Conservation (phyloP, 352 stramenopile species). For the Phytophthora syringae region DNA sequence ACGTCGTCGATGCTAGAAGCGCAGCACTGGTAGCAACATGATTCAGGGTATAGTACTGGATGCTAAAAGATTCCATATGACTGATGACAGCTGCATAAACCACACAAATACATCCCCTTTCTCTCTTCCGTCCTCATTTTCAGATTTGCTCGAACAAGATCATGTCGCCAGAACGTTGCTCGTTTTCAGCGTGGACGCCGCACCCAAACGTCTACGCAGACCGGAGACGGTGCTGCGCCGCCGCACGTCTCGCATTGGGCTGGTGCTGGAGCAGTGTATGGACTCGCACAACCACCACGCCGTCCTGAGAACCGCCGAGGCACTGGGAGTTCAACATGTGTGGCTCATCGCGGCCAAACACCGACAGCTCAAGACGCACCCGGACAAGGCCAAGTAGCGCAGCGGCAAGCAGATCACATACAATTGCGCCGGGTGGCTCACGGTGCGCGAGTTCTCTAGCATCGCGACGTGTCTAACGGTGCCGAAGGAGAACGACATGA, state of each 20-base stretch:
- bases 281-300: constrained; percentile 90
- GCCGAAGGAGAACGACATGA: constrained; percentile 61
- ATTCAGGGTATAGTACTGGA: too few species aligned
- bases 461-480: constrained; percentile 82
- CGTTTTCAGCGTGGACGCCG: too few species aligned
- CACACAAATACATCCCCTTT: too few species aligned
- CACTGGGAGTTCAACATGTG: constrained; percentile 93
- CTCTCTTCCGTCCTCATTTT: too few species aligned
- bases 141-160: too few species aligned
- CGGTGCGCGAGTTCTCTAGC: constrained; percentile 84
- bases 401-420: constrained; percentile 83
- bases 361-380: constrained; percentile 71
- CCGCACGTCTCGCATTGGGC: constrained; percentile 69
- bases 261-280: constrained; percentile 85
- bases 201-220: constrained; percentile 65
- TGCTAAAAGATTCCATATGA: too few species aligned
- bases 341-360: constrained; percentile 78
- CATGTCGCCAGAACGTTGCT: too few species aligned
- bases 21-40: too few species aligned
- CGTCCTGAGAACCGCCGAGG: constrained; percentile 93
- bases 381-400: constrained; percentile 46
- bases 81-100: too few species aligned
- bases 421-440: constrained; percentile 86
- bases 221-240: constrained; percentile 71
- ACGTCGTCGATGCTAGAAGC: too few species aligned